Conservation (phyloP, 1,139 yeast genomes). For the Blastobotrys apis region DNA sequence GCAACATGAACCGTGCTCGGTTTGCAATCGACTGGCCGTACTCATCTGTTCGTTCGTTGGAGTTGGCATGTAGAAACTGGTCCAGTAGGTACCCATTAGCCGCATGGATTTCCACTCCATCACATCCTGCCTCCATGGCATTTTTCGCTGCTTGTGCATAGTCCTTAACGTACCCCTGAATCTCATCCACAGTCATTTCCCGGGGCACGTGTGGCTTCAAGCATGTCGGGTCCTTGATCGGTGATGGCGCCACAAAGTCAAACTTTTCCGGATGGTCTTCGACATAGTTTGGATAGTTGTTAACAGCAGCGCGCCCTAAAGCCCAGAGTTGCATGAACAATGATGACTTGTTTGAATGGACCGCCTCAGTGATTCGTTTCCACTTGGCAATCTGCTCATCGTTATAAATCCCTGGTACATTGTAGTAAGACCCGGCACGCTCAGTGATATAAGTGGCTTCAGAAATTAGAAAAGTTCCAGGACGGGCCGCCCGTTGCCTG, state of each 20-base stretch:
- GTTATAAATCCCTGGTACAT: slow-evolving; percentile 44
- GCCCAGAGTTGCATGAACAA: slow-evolving; percentile 42
- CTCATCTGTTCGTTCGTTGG: slow-evolving; percentile 62
- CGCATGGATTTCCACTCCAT: slow-evolving; percentile 62
- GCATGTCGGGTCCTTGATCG: slow-evolving; percentile 38
- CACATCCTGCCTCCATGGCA: slow-evolving; percentile 56
- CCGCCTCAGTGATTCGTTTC: slow-evolving; percentile 35
- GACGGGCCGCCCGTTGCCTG: slow-evolving; percentile 46
- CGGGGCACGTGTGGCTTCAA: slow-evolving; percentile 29
- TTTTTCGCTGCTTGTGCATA: slow-evolving; percentile 43
- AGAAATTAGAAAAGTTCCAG: slow-evolving; percentile 47
- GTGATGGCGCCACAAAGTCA: slow-evolving; percentile 15
- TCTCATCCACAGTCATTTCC: slow-evolving; percentile 40
- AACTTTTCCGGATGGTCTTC: not conserved
- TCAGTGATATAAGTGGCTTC: slow-evolving; percentile 43
- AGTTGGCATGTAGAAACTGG: slow-evolving; percentile 44
- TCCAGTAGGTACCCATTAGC: slow-evolving; percentile 64
- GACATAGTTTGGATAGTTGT: slow-evolving; percentile 39
- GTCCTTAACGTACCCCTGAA: slow-evolving; percentile 36
- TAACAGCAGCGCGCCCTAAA: slow-evolving; percentile 41
- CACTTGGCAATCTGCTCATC: slow-evolving; percentile 41
- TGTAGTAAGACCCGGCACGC: slow-evolving; percentile 33
- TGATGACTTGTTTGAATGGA: slow-evolving; percentile 39
- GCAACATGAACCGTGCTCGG: slow-evolving; percentile 55
- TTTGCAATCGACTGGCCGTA: slow-evolving; percentile 68